phyloP scores from a whole-genome alignment of 352 stramenopile species.

The Elongisporangium prolatum region DNA sequence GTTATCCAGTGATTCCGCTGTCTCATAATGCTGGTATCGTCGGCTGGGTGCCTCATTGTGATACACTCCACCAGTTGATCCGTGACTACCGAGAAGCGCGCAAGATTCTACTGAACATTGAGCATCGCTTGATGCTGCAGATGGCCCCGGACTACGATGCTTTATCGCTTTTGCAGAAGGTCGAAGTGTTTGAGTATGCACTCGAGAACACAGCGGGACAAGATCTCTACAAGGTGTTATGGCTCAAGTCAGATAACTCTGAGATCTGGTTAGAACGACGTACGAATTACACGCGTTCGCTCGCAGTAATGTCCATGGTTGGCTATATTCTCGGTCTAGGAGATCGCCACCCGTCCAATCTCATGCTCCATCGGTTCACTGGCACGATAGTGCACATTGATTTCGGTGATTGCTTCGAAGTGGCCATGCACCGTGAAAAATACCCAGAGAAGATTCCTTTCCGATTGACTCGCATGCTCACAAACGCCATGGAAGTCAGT shows the following conservation, averaged over 20 bases:
- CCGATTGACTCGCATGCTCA: slow-evolving; percentile 98
- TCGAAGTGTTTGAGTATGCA: slow-evolving; percentile 96
- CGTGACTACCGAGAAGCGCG: slow-evolving; percentile 89
- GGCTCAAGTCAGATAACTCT: slow-evolving; percentile 96
- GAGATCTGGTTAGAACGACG: slow-evolving; percentile 98
- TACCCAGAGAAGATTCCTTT: slow-evolving; percentile 99
- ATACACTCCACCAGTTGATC: slow-evolving; percentile 98
- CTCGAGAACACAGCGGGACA: slow-evolving; percentile 93
- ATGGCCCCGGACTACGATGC: slow-evolving; percentile 95
- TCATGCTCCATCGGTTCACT: slow-evolving; percentile 99
- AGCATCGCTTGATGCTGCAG: slow-evolving; percentile 89
- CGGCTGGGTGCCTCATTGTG: slow-evolving; percentile 97
- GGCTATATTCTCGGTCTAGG: slow-evolving; percentile 98
- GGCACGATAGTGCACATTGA: slow-evolving; percentile 97
- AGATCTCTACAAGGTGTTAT: slow-evolving; percentile 96
- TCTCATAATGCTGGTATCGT: slow-evolving; percentile 98
- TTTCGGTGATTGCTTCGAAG: slow-evolving; percentile 97
- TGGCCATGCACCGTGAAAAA: slow-evolving; percentile 98
- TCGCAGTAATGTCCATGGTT: slow-evolving; percentile 99
- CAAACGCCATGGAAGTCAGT: slow-evolving; percentile 97
- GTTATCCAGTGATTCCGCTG: slow-evolving; percentile 98
- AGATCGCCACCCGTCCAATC: slow-evolving; percentile 98
- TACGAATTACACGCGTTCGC: slow-evolving; percentile 96
- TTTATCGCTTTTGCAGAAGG: slow-evolving; percentile 96
- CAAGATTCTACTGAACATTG: slow-evolving; percentile 92